Conservation (phyloP, 305 asterid genomes). For the Fraxinus angustifolia region DNA sequence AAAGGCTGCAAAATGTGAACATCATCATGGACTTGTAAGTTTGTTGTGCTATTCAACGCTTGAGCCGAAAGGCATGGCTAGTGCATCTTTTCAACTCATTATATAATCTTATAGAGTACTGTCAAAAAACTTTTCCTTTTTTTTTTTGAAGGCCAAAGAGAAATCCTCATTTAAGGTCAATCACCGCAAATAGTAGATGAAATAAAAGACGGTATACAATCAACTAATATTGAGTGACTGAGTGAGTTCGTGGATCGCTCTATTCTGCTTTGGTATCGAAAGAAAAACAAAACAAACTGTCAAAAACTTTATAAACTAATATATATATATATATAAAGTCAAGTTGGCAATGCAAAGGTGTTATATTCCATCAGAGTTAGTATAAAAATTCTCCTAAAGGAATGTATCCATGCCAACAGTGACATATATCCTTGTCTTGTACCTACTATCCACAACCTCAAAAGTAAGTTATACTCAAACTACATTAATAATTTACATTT, state of each 20-base stretch:
- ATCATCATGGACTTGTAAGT: conserved; percentile 22
- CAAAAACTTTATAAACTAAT: not conserved
- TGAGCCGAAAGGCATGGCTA: conserved; percentile 56
- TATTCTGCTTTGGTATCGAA: not conserved
- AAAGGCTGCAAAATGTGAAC: conserved; percentile 14
- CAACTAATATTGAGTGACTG: not conserved
- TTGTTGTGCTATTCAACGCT: conserved; percentile 40
- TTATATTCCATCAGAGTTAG: conserved; percentile 40
- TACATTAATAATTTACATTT: conserved; percentile 13
- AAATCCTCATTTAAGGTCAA: not conserved
- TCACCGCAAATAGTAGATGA: not conserved
- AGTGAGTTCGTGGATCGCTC: not conserved
- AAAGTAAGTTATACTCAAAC: conserved; percentile 52
- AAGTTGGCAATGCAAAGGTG: conserved; percentile 23
- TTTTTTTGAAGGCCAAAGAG: not conserved
- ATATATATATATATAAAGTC: not conserved
- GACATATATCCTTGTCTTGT: conserved; percentile 53
- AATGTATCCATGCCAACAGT: conserved; percentile 36
- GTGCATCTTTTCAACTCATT: conserved; percentile 36
- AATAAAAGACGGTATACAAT: not conserved
- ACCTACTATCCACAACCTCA: conserved; percentile 43
- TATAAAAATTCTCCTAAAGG: conserved; percentile 28
- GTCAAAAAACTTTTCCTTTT: not conserved
- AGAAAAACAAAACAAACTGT: not conserved
- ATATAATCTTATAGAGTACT: not conserved